A percentile compares a stretch with the other conserved stretches of the same genome.
Conservation (phyloP, 2,329 filamentous ascomycete genomes). For the Neonectria punicea region DNA sequence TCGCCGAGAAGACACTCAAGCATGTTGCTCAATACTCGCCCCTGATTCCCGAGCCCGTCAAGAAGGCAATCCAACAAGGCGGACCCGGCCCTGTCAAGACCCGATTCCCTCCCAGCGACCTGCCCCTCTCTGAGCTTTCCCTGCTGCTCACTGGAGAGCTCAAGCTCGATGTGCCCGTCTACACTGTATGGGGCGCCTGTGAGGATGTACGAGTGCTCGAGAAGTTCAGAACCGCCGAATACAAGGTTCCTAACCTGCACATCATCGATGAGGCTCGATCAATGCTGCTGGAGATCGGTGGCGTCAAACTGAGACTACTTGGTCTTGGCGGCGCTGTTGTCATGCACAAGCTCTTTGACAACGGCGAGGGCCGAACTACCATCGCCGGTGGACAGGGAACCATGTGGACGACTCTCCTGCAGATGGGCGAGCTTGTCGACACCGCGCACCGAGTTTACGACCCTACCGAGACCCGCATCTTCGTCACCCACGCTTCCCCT, state of each 20-base stretch:
- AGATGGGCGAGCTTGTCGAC: slow-evolving; percentile 98
- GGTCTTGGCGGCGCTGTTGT: slow-evolving; percentile 96
- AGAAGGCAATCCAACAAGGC: slow-evolving; percentile 72
- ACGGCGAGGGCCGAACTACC: slow-evolving; percentile 95
- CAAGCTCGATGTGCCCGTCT: slow-evolving; percentile 94
- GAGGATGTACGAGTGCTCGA: slow-evolving; percentile 98
- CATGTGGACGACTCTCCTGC: slow-evolving; percentile 98
- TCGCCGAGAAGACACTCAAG: slow-evolving; percentile 98
- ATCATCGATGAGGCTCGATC: slow-evolving; percentile 99
- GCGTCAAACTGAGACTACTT: slow-evolving; percentile 93
- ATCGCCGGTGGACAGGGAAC: slow-evolving; percentile 98
- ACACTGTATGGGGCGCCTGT: slow-evolving; percentile 98
- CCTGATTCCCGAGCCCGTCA: slow-evolving; percentile 81
- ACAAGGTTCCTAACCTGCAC: slow-evolving; percentile 96
- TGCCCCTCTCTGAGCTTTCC: slow-evolving; percentile 92
- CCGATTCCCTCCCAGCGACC: slow-evolving; percentile 81
- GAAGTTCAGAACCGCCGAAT: slow-evolving; percentile 96
- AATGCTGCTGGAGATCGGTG: slow-evolving; percentile 91
- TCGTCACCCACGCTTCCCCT: slow-evolving; percentile 96
- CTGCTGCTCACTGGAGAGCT: slow-evolving; percentile 88
- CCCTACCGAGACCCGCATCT: slow-evolving; percentile 94
- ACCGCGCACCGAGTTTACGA: slow-evolving; percentile 99
- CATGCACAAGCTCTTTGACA: slow-evolving; percentile 99
- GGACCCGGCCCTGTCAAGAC: slow-evolving; percentile 85
- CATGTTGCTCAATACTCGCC: slow-evolving; percentile 99